These are phyloP conservation scores for Xylariales sp. DNA, from an alignment of 2,329 filamentous ascomycete species.

Conservation along the genomic window DNA sequence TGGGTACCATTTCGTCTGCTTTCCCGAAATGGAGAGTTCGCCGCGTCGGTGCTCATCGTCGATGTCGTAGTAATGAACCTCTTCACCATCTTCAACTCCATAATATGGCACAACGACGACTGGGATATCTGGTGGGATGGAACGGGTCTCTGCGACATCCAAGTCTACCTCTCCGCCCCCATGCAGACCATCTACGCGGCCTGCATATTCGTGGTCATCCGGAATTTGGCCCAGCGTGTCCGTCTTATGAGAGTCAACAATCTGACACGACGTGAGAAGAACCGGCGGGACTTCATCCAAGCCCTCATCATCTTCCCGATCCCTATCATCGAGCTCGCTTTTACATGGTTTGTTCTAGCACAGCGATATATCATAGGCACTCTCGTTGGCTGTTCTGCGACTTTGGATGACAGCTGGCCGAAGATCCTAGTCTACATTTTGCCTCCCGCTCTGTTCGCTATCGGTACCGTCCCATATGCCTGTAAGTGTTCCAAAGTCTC, in stretches of 20 bases:
- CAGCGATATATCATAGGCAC: conserved; percentile 47
- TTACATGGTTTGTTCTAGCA: conserved; percentile 42
- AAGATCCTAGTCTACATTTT: conserved; percentile 44
- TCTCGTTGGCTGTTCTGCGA: conserved; percentile 44
- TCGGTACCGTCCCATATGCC: conserved; percentile 42
- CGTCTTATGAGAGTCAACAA: conserved; percentile 36
- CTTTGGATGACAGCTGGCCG: conserved; percentile 41
- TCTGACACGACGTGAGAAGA: conserved; percentile 36
- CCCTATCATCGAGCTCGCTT: conserved; percentile 43
- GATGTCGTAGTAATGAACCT: conserved; percentile 43
- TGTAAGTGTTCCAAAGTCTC: conserved; percentile 39
- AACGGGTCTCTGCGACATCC: conserved; percentile 49
- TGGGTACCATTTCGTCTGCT: conserved; percentile 49
- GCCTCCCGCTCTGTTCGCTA: conserved; percentile 38
- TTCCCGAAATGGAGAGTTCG: conserved; percentile 48
- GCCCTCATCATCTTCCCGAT: conserved; percentile 51
- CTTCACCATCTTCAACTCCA: conserved; percentile 42
- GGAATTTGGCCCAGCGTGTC: conserved; percentile 47
- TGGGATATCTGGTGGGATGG: conserved; percentile 47
- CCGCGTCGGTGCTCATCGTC: conserved; percentile 45
- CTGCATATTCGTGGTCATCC: conserved; percentile 51
- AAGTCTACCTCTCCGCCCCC: conserved; percentile 32
- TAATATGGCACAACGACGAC: conserved; percentile 51
- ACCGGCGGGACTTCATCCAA: conserved; percentile 39
- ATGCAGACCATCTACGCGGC: conserved; percentile 41